Conservation (phyloP, 495 filamentous ascomycete genomes). For the Friedmanniomyces endolithicus region DNA sequence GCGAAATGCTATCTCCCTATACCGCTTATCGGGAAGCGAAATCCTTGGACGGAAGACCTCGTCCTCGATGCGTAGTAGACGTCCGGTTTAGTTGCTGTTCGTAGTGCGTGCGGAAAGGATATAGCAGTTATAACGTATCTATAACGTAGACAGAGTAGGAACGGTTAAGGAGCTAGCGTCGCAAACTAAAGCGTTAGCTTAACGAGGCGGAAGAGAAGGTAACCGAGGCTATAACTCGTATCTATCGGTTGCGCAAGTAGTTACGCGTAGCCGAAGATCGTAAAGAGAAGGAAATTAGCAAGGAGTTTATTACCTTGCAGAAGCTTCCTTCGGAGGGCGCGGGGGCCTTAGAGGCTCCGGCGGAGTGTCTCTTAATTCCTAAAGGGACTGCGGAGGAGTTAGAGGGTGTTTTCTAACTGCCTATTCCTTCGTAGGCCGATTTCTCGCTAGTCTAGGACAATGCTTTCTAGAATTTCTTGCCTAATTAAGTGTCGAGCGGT, state of each 20-base stretch:
- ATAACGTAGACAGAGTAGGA: not conserved
- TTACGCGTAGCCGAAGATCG: not conserved
- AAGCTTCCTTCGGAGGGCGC: not conserved
- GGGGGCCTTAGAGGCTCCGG: not conserved
- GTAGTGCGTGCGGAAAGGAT: not conserved
- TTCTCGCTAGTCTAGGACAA: not conserved
- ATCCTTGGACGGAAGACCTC: not conserved
- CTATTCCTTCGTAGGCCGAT: not conserved
- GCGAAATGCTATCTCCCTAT: not conserved
- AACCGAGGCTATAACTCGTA: not conserved
- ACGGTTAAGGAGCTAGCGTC: not conserved
- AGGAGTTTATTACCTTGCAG: not conserved
- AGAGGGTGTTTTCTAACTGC: not conserved
- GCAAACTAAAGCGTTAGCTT: conserved; percentile 1
- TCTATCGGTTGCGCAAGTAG: not conserved
- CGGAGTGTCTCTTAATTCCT: not conserved
- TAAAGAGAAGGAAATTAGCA: not conserved
- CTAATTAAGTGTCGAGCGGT: not conserved
- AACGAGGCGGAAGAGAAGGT: not conserved
- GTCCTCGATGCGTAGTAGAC: not conserved
- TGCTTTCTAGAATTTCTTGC: not conserved
- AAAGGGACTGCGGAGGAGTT: not conserved
- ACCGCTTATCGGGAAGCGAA: not conserved
- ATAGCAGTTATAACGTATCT: not conserved
- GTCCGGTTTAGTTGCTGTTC: not conserved